Evolutionary conservation across 2,329 filamentous ascomycete genomes (phyloP).

Genomic region (Didymella exigua): DNA sequence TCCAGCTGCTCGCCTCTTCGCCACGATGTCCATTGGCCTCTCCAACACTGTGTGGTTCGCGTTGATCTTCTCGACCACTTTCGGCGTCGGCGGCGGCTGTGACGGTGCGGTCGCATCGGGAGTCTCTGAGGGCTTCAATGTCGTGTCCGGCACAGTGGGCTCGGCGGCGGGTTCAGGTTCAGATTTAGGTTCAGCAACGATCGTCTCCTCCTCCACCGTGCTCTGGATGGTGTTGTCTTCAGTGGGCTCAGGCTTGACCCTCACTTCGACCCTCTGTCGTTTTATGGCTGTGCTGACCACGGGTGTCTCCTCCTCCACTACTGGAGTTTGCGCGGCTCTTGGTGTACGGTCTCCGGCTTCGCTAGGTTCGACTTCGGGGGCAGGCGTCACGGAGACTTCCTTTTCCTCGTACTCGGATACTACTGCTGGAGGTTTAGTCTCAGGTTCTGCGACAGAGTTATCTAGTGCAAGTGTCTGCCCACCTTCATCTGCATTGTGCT

Average conservation of each 20-base stretch:
- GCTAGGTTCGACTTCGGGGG: constrained; percentile 4
- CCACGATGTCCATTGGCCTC: constrained; percentile 89
- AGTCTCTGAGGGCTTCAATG: constrained; percentile 10
- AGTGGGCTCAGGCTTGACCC: constrained; percentile 54
- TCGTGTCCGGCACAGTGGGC: constrained; percentile 26
- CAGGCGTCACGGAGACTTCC: constrained; percentile 5
- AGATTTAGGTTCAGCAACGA: constrained; percentile 1
- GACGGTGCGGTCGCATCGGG: constrained; percentile 27
- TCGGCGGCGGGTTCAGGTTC: constrained; percentile 12
- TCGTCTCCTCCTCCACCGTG: constrained; percentile 64
- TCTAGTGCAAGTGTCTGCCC: constrained; percentile 54
- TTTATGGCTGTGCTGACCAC: constrained; percentile 58
- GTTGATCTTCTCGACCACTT: constrained; percentile 70
- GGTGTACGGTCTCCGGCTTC: constrained; percentile 11
- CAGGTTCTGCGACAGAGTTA: constrained; percentile 62
- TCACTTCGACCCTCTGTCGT: constrained; percentile 21
- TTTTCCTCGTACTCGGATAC: constrained; percentile 51
- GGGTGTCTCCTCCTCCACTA: constrained; percentile 7
- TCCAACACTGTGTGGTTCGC: constrained; percentile 79
- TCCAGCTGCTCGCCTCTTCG: constrained; percentile 76
- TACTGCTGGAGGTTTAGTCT: constrained; percentile 63
- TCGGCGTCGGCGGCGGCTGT: constrained; percentile 46
- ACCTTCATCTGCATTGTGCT: constrained; percentile 48
- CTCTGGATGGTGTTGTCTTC: constrained; percentile 59
- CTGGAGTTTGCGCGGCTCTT: constrained; percentile 4